Conservation (phyloP, 306 rosid genomes). For the Vigna trinervia region DNA sequence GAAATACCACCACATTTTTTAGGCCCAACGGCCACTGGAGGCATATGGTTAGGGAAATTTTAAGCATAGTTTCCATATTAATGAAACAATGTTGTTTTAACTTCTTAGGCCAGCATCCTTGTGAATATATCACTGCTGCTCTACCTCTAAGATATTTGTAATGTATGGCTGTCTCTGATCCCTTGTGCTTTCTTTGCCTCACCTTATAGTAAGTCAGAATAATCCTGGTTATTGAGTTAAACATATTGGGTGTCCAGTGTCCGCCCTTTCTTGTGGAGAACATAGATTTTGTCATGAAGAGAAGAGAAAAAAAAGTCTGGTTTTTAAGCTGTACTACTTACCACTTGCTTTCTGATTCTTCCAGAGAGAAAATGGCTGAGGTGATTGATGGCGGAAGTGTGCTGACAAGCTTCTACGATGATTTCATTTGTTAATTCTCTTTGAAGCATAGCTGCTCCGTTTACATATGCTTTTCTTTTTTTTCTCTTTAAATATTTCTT, state of each 20-base stretch:
- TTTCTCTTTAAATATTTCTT: constrained; percentile 16
- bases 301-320: constrained; percentile 5
- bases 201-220: not conserved
- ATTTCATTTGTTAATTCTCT: constrained; percentile 47
- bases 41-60: not conserved
- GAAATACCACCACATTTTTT: not conserved
- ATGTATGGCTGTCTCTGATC: constrained; percentile 19
- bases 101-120: constrained; percentile 9
- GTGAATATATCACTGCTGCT: constrained; percentile 6
- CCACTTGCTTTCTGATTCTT: constrained; percentile 49
- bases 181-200: not conserved
- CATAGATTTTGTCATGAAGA: not conserved
- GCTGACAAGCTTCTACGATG: constrained; percentile 44
- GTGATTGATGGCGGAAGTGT: constrained; percentile 49
- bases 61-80: not conserved
- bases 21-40: not conserved
- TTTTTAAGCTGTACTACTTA: constrained; percentile 34
- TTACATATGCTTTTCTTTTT: constrained; percentile 36
- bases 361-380: constrained; percentile 94
- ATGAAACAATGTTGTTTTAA: not conserved
- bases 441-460: constrained; percentile 51
- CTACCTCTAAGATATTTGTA: not conserved
- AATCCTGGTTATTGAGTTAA: not conserved
- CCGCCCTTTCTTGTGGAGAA: not conserved
- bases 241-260: not conserved